Base-by-base conservation (phyloP, 2,329 filamentous ascomycete species). In the Neospermospora avenae region DNA sequence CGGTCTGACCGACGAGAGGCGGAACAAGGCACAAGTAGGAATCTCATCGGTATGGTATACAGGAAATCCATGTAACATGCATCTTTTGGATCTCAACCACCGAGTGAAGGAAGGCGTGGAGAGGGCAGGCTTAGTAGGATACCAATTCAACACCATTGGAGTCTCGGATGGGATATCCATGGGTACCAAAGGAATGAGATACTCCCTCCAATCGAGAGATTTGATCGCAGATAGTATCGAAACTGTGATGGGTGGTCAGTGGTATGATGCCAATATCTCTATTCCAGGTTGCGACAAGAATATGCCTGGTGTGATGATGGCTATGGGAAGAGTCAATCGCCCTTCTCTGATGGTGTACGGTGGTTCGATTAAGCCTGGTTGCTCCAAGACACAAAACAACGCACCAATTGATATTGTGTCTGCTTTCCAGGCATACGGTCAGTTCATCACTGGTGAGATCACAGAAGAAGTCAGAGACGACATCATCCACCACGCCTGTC, bases 281-380 rank as follows among this genome's bases (percentile, higher is more conserved):
- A 89, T 99, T 70, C 95, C 95, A 14, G 95, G 95, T 52, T 99
- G 95, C 77, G 95, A 99, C 83, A 99, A 99, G 86, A 99, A 99
- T 79, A 98, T 99, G 95, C 92, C 92, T 1, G 90, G 90, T 75
- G 90, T 95, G 13, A 78, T 92, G 70, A 95, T 95, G 71, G 95
- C 93, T 59, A 97, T 97, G 90, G 93, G 92, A 39, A 85, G 95
- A 68, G 86, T 97, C 67, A 98, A 99, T 80, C 82, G 95, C 49
- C 95, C 95, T 31, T 92, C 90, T 69, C 81, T 99, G 73, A 99
- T 99, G 95, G 90, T 99, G 31, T 99, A 99, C 72, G 95, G 95
- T 68, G 95, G 95, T 52, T 92, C 90, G 44, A 99, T 98, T 74
- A 87, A 90, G 74, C 91, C 95, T 39, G 95, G 95, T 49, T 97